Percentiles rank a stretch among this genome's conserved stretches.
Evolutionary conservation across 2,329 filamentous ascomycete species (phyloP).

Genomic region (Venturia aucupariae): DNA sequence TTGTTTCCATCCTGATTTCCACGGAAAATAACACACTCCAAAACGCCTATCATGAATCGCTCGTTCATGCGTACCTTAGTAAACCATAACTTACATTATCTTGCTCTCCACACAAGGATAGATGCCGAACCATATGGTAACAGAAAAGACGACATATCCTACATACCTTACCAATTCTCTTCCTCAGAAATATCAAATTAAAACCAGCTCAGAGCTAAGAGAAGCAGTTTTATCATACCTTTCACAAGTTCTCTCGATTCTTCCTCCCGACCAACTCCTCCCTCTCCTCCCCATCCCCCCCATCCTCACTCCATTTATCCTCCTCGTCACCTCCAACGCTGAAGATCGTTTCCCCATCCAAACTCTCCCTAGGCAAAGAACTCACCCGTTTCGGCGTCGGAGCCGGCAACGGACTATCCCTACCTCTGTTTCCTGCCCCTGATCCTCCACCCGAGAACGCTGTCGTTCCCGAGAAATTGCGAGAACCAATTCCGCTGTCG

Average conservation of each 20-base stretch:
- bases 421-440: constrained; percentile 18
- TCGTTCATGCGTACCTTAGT: background rate
- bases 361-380: constrained; percentile 47
- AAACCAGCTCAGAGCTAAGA: background rate
- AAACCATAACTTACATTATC: background rate
- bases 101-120: background rate
- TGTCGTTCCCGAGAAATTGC: background rate
- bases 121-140: no score
- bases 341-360: constrained; percentile 92
- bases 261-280: constrained; percentile 9
- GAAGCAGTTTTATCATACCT: no score
- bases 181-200: background rate
- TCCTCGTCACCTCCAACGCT: constrained; percentile 75
- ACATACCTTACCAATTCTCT: background rate
- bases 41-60: background rate
- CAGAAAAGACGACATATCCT: background rate
- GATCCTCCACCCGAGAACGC: background rate
- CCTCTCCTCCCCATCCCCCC: constrained; percentile 45
- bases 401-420: constrained; percentile 43
- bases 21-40: no score
- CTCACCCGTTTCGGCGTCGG: constrained; percentile 40
- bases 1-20: no score
- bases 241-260: background rate
- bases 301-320: constrained; percentile 71
- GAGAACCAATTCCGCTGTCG: background rate